Evolutionary conservation across 345 rosid species (phyloP).

Genomic region (Streptanthus diversifolius): DNA sequence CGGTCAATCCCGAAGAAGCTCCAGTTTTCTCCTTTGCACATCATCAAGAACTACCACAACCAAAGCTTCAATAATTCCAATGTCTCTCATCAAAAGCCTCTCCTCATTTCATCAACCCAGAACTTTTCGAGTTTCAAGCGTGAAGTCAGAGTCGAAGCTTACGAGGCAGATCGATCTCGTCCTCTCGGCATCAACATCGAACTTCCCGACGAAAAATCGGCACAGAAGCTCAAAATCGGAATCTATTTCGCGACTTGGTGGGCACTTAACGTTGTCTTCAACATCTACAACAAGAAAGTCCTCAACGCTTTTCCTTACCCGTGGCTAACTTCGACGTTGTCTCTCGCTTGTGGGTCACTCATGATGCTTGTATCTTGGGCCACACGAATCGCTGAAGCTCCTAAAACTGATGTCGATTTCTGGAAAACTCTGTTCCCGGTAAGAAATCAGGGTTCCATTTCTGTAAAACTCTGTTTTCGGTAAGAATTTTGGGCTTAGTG

Average conservation of each 20-base stretch:
- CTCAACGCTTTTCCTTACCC: slow-evolving; percentile 93
- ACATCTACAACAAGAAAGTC: slow-evolving; percentile 95
- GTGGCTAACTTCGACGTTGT: slow-evolving; percentile 92
- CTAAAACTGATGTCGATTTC: slow-evolving; percentile 70
- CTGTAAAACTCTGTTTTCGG: slow-evolving; percentile 61
- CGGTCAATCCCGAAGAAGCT: slow-evolving; percentile 20
- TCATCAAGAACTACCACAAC: slow-evolving; percentile 32
- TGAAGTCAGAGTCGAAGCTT: slow-evolving; percentile 49
- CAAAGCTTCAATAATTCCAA: slow-evolving; percentile 22
- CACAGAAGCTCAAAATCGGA: slow-evolving; percentile 62
- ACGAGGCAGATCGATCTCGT: slow-evolving; percentile 67
- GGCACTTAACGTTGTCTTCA: slow-evolving; percentile 92
- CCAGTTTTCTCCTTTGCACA: slow-evolving; percentile 37
- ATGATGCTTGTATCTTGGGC: slow-evolving; percentile 93
- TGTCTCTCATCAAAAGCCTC: slow-evolving; percentile 46
- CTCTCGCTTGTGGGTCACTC: slow-evolving; percentile 85
- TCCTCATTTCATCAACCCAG: slow-evolving; percentile 46
- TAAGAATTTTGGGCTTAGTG: neutral
- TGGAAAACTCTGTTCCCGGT: slow-evolving; percentile 92
- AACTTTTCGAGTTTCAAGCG: slow-evolving; percentile 34
- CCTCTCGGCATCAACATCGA: slow-evolving; percentile 57
- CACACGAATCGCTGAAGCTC: slow-evolving; percentile 70
- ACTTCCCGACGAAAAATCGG: slow-evolving; percentile 37
- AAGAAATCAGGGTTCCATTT: slow-evolving; percentile 46
- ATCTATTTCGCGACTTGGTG: slow-evolving; percentile 93